Percentiles rank a stretch among this genome's conserved stretches.
Evolutionary conservation across 768 basidiomycete species (phyloP).

Genomic region (Tremella mesenterica): DNA sequence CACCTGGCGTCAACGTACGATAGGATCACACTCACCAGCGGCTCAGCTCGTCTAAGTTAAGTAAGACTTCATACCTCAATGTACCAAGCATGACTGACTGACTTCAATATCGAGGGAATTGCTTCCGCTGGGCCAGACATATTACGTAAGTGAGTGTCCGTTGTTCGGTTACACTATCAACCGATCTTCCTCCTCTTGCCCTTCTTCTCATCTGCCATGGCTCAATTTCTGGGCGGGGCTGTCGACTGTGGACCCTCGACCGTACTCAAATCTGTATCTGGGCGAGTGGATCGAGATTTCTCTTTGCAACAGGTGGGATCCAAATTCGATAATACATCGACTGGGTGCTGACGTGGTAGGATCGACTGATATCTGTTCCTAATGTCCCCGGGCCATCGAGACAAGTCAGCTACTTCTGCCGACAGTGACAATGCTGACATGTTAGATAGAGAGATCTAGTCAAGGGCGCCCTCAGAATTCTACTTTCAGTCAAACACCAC

Average conservation of each 20-base stretch:
- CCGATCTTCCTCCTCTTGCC: not conserved
- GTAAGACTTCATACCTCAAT: too few relatives aligned
- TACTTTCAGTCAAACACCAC: conserved; percentile 2
- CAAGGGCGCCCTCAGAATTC: not conserved
- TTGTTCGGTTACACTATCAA: not conserved
- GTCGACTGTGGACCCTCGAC: conserved; percentile 33
- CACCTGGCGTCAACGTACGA: too few relatives aligned
- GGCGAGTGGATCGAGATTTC: conserved; percentile 26
- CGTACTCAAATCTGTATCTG: conserved; percentile 27
- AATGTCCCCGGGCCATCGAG: conserved; percentile 26
- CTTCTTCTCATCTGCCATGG: conserved; percentile 13
- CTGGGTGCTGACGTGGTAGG: conserved; percentile 8
- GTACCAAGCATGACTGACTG: too few relatives aligned
- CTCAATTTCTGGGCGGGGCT: conserved; percentile 26
- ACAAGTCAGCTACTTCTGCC: conserved; percentile 9
- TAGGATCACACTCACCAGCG: too few relatives aligned
- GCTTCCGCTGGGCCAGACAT: too few relatives aligned
- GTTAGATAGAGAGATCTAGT: not conserved
- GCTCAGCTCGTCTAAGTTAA: too few relatives aligned
- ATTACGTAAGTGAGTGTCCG: too few relatives aligned
- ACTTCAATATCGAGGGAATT: too few relatives aligned
- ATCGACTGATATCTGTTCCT: conserved; percentile 23
- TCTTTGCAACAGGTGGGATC: conserved; percentile 25
- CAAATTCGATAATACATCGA: not conserved
- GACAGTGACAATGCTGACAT: not conserved